phyloP scores from a whole-genome alignment of 805 yeast species.

The Hanseniaspora jakobsenii region DNA sequence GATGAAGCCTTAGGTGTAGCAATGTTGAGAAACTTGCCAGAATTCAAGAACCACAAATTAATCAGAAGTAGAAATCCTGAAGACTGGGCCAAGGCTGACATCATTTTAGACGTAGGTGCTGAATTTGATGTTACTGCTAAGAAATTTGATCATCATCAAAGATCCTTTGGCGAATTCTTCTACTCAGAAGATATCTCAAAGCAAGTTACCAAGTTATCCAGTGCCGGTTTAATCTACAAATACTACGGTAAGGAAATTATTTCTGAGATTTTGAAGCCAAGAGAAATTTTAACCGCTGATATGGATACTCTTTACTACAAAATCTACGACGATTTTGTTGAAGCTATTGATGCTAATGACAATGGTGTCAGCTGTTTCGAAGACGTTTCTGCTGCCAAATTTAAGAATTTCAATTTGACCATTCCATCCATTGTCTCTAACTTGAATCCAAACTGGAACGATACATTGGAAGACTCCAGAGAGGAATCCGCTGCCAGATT shows the following conservation, averaged over 20 bases:
- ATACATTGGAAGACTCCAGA: constrained; percentile 21
- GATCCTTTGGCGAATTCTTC: constrained; percentile 74
- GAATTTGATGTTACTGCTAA: constrained; percentile 67
- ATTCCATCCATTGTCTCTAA: constrained; percentile 67
- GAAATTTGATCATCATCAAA: constrained; percentile 91
- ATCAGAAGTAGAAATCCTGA: constrained; percentile 75
- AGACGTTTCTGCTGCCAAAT: constrained; percentile 40
- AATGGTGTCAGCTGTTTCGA: constrained; percentile 71
- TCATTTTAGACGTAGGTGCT: constrained; percentile 92
- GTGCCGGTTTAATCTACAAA: constrained; percentile 89
- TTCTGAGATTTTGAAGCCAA: constrained; percentile 32
- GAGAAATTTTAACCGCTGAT: constrained; percentile 34
- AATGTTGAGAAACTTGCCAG: constrained; percentile 63
- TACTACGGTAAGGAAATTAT: constrained; percentile 69
- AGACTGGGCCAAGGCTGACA: constrained; percentile 76
- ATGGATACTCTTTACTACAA: constrained; percentile 57
- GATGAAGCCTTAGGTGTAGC: constrained; percentile 92
- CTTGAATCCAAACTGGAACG: constrained; percentile 77
- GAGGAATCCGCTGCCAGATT: constrained; percentile 52
- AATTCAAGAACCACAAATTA: constrained; percentile 51
- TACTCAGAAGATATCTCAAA: constrained; percentile 31
- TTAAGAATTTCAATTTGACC: constrained; percentile 60
- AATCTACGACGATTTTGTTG: constrained; percentile 77
- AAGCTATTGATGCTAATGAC: constrained; percentile 90
- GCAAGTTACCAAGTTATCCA: constrained; percentile 59